Conservation (phyloP, 257 asterid species). For the Solanum corneliomulleri region DNA sequence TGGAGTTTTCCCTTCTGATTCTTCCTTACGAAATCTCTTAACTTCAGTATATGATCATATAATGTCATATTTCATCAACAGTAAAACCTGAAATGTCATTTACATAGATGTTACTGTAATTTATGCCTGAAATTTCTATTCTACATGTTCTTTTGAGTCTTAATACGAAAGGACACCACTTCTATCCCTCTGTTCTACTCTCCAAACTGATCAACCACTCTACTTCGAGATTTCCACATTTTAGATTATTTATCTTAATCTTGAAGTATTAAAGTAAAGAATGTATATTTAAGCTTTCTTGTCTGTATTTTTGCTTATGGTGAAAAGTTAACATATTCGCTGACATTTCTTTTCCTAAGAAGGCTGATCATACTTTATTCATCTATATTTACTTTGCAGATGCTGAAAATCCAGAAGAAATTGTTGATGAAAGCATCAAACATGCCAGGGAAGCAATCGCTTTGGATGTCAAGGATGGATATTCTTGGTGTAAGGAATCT, state of each 20-base stretch:
- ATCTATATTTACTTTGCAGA: conserved; percentile 36
- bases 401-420: conserved; percentile 57
- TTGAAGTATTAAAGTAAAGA: not conserved
- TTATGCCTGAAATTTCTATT: not conserved
- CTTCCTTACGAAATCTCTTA: not conserved
- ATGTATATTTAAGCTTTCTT: not conserved
- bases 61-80: not conserved
- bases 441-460: conserved; percentile 83
- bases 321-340: not conserved
- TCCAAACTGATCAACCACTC: not conserved
- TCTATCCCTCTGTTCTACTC: not conserved
- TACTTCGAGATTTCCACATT: not conserved
- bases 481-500: conserved; percentile 75
- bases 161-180: not conserved
- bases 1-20: not conserved
- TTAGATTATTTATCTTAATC: not conserved
- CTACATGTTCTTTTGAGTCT: not conserved
- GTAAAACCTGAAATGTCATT: not conserved
- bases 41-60: not conserved
- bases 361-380: not conserved
- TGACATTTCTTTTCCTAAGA: not conserved
- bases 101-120: not conserved
- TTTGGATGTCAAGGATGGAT: conserved; percentile 72
- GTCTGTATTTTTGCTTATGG: not conserved
- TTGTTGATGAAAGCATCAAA: conserved; percentile 76